Conservation (phyloP, 2,329 filamentous ascomycete genomes). For the Cordyceps tenuipes region DNA sequence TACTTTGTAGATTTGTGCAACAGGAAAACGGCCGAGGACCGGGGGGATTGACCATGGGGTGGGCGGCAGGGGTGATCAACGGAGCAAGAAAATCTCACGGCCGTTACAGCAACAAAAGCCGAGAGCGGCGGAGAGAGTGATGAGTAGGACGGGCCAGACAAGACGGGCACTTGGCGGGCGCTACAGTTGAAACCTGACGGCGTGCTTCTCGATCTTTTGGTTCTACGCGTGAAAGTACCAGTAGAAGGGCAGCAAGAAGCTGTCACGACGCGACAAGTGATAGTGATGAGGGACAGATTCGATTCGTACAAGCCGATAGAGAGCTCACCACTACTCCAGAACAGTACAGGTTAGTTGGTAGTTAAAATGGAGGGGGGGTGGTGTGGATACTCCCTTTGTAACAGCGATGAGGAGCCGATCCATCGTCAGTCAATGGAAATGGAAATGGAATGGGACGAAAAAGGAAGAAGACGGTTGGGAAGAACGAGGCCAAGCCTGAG, state of each 20-base stretch:
- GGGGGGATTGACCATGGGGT: too few relatives aligned
- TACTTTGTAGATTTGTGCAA: too few relatives aligned
- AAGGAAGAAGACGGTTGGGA: too few relatives aligned
- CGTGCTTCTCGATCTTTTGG: slow-evolving; percentile 18
- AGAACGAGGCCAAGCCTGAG: too few relatives aligned
- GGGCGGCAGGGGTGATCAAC: background rate
- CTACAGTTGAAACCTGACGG: slow-evolving; percentile 18
- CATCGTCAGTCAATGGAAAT: too few relatives aligned
- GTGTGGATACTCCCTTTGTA: too few relatives aligned
- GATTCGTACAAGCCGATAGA: background rate
- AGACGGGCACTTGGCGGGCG: slow-evolving; percentile 14
- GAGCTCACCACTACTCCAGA: too few relatives aligned
- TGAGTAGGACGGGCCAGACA: background rate
- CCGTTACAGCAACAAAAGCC: background rate
- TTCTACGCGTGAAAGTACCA: too few relatives aligned
- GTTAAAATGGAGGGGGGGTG: background rate
- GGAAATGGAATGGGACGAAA: too few relatives aligned
- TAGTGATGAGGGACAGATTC: background rate
- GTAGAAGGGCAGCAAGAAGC: background rate
- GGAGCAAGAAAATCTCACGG: background rate
- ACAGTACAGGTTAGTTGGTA: background rate
- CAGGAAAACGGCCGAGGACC: too few relatives aligned
- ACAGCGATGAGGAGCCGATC: too few relatives aligned
- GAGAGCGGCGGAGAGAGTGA: background rate
- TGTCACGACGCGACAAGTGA: background rate